phyloP scores from a whole-genome alignment of 2,329 filamentous ascomycete species.

The Dothistroma pini region DNA sequence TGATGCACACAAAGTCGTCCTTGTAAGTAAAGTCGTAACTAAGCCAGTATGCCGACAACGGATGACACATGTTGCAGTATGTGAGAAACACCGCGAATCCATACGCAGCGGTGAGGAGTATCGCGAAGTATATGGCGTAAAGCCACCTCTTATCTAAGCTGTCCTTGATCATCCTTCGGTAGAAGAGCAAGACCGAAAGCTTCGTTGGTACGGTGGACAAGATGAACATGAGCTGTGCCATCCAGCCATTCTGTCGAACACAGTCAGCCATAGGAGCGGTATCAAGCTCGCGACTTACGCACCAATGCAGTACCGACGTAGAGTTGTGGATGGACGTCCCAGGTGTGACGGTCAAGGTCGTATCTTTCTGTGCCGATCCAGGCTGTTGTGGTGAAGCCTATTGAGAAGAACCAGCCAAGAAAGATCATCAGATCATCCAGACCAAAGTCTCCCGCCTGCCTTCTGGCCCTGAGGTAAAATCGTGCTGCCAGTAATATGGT shows the following conservation, averaged over 20 bases:
- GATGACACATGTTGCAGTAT: conserved; percentile 23
- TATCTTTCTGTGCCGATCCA: conserved; percentile 17
- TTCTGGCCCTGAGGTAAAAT: conserved; percentile 22
- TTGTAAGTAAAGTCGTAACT: conserved; percentile 16
- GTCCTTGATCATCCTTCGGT: conserved; percentile 25
- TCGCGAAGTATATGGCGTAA: conserved; percentile 22
- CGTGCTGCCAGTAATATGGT: conserved; percentile 22
- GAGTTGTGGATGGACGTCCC: conserved; percentile 21
- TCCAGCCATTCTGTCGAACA: conserved; percentile 18
- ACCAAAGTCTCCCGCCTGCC: conserved; percentile 23
- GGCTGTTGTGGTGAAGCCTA: conserved; percentile 20
- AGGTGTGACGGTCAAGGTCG: conserved; percentile 25
- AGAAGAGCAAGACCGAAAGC: conserved; percentile 28
- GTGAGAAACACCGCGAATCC: conserved; percentile 19
- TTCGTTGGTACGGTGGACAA: conserved; percentile 24
- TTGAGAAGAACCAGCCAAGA: conserved; percentile 24
- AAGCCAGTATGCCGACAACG: conserved; percentile 25
- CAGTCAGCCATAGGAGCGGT: neutral
- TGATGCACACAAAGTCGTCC: conserved; percentile 17
- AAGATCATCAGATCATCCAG: conserved; percentile 26
- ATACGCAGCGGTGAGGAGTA: conserved; percentile 23
- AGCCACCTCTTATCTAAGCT: conserved; percentile 20
- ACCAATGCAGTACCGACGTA: conserved; percentile 22
- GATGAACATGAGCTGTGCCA: conserved; percentile 26
- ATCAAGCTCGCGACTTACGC: conserved; percentile 1